Evolutionary conservation across 2,329 filamentous ascomycete species (phyloP), one percentile per base, ranked within the genome.

Genomic region (Hymenoscyphus infarciens): DNA sequence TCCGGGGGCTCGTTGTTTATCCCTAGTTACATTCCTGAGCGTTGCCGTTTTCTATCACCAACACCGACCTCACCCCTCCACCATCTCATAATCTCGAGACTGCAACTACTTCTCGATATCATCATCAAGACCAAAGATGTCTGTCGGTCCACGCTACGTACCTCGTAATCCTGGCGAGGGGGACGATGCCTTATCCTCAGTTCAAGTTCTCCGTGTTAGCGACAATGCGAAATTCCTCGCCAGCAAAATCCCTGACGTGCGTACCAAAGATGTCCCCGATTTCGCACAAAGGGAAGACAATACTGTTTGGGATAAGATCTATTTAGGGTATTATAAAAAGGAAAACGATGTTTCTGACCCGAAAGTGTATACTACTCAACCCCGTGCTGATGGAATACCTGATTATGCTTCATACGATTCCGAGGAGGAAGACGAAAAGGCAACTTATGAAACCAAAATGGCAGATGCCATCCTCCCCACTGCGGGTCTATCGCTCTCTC

Each of bases 221-320:
- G 68, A 71, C 60, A 70, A 71, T 42, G 60, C 62, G 19, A 53
- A 49, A 13, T 72, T 67, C 60, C 66, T 72, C 8, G 68, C 69
- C 5, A 62, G 67, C 25, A 63, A 64, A 19, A 64, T 72, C 22
- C 66, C 61, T 4, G 38, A 59, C 11, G 33, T 61, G 6, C 42
- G 16, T 10, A 61, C 56, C 8, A 63, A 63, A 61, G 62, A 61
- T 42, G 58, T 60, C 29, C 53, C 39, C 4, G 19, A 42, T 22
- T 49, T 45, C 29, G 25, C 45, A 33, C 19, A 54, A 27, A 33
- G 27, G 7, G 19, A 49, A 19, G 8, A 49, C 11, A 19, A 55
- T 1, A 29, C 45, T 27, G 3, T 22, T n/a, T 5, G 19, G 8
- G 8, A 16, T 1, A 35, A 35, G 10, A 55, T 13, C 38, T 29